These are phyloP conservation scores for Russula olivacea DNA, from an alignment of 768 basidiomycete genomes.

Conservation along the genomic window DNA sequence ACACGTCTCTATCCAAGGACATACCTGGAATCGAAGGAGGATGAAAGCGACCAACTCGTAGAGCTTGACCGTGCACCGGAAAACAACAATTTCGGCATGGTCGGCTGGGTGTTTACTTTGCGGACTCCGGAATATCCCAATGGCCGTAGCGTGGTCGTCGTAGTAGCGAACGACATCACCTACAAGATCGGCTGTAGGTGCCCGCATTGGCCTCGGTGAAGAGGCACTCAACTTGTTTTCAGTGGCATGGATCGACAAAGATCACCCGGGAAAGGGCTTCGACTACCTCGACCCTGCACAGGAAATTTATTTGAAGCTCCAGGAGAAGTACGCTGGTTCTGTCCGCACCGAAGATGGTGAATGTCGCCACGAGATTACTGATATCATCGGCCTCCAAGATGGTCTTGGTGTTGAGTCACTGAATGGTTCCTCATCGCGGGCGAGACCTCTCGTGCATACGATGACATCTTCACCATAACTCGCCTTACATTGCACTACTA, in stretches of 20 bases:
- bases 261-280: conserved; percentile 88
- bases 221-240: conserved; percentile 85
- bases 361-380: conserved; percentile 87
- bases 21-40: conserved; percentile 80
- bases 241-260: conserved; percentile 81
- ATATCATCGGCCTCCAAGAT: conserved; percentile 95
- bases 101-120: conserved; percentile 93
- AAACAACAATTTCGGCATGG: conserved; percentile 95
- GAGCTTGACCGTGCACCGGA: conserved; percentile 92
- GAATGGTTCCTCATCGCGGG: conserved; percentile 97
- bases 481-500: conserved; percentile 55
- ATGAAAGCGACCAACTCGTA: conserved; percentile 84
- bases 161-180: conserved; percentile 99
- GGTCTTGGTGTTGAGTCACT: conserved; percentile 96
- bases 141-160: conserved; percentile 81
- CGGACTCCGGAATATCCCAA: conserved; percentile 86
- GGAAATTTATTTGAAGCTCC: conserved; percentile 83
- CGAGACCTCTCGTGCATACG: conserved; percentile 96
- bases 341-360: conserved; percentile 84
- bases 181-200: conserved; percentile 97
- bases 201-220: conserved; percentile 92
- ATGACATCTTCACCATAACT: conserved; percentile 98
- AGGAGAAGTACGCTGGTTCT: conserved; percentile 74
- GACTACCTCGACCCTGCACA: conserved; percentile 93
- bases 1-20: conserved; percentile 70